Conservation (phyloP, 441 rosid species). For the Jatropha multifida region DNA sequence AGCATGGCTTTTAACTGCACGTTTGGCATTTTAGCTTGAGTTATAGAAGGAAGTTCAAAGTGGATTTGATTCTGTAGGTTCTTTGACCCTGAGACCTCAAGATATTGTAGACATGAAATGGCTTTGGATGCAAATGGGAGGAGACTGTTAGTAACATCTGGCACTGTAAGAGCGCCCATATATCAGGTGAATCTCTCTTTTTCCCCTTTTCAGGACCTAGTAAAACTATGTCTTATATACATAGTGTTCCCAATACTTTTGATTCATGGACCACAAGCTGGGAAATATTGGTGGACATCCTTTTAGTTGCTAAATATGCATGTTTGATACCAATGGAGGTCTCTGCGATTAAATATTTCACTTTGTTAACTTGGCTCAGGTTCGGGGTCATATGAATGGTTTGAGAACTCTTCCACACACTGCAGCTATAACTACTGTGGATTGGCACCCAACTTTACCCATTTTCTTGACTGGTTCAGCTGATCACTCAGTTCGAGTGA, state of each 20-base stretch:
- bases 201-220: neutral
- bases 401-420: slow-evolving; percentile 59
- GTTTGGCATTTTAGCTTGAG: slow-evolving; percentile 7
- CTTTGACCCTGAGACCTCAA: slow-evolving; percentile 35
- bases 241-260: neutral
- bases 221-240: neutral
- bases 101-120: slow-evolving; percentile 51
- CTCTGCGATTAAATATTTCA: neutral
- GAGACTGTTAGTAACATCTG: slow-evolving; percentile 53
- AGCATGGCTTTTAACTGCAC: neutral
- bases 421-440: slow-evolving; percentile 61
- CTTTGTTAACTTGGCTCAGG: slow-evolving; percentile 31
- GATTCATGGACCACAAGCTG: neutral
- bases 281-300: neutral
- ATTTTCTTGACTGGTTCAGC: slow-evolving; percentile 68
- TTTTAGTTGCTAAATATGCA: neutral
- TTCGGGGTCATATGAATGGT: slow-evolving; percentile 48
- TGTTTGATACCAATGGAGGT: neutral
- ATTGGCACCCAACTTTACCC: slow-evolving; percentile 75
- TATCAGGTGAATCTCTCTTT: slow-evolving; percentile 44
- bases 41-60: neutral
- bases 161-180: slow-evolving; percentile 59
- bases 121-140: slow-evolving; percentile 61
- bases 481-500: slow-evolving; percentile 65
- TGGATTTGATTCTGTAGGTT: slow-evolving; percentile 34